Evolutionary conservation across 805 yeast species (phyloP).

Genomic region (Maudiozyma bulderi): DNA sequence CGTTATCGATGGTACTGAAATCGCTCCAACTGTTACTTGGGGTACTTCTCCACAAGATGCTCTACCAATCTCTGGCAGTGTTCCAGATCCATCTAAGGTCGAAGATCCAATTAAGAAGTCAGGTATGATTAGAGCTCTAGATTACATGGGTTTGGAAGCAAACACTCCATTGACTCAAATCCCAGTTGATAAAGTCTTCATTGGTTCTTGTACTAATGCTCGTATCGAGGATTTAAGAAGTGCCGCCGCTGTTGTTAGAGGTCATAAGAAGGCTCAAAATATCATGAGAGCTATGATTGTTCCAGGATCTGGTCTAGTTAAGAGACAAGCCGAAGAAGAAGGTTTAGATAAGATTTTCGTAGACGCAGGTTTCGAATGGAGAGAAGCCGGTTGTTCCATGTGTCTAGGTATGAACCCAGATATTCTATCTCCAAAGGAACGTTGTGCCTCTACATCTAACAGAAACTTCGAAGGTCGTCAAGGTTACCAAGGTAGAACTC

Average conservation of each 20-base stretch:
- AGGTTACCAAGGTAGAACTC: conserved; percentile 93
- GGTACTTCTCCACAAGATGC: conserved; percentile 99
- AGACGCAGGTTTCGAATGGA: conserved; percentile 95
- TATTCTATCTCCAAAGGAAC: conserved; percentile 85
- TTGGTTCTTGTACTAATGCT: conserved; percentile 97
- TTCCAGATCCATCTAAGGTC: conserved; percentile 79
- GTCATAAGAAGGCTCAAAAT: conserved; percentile 73
- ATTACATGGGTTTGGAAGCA: conserved; percentile 85
- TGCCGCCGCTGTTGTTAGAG: conserved; percentile 89
- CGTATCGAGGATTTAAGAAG: conserved; percentile 94
- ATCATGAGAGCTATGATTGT: conserved; percentile 83
- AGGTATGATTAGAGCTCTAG: conserved; percentile 85
- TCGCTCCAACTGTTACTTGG: conserved; percentile 96
- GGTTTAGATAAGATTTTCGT: conserved; percentile 86
- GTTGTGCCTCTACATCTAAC: conserved; percentile 98
- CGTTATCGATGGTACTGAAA: conserved; percentile 68
- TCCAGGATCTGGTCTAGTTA: conserved; percentile 95
- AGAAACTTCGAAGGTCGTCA: conserved; percentile 99
- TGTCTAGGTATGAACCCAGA: conserved; percentile 99
- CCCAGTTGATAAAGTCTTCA: conserved; percentile 83
- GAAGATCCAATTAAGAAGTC: conserved; percentile 64
- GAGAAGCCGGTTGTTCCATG: conserved; percentile 99
- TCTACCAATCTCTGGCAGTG: conserved; percentile 79
- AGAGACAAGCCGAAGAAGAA: conserved; percentile 86
- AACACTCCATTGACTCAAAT: conserved; percentile 72